Evolutionary conservation across 176 grass and related monocot species (phyloP), one percentile per base, ranked within the genome.

Genomic region (Pharus latifolius): DNA sequence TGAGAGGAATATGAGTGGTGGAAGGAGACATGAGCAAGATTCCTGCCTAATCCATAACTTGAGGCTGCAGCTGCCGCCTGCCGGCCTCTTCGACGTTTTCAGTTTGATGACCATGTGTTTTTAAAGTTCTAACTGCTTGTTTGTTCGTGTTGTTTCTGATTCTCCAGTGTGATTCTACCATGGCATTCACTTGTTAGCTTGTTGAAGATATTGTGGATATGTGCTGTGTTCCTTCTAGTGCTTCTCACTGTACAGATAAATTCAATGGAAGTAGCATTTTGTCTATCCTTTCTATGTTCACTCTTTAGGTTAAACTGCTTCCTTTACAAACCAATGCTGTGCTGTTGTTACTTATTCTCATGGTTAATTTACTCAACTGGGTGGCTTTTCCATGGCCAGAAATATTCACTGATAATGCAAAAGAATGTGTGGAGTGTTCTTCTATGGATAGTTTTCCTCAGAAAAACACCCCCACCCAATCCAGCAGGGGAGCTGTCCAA

Each of bases 1-100:
- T 79, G 56, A 24, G 78, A 70, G 1, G 65, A 80, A 77, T 41
- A 85, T 49, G 84, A 71, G 83, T 97, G 89, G 93, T 80, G 74
- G 2, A 50, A 67, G 74, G 73, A 54, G 57, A 81, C 75, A 23
- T 49, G 56, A 12, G 1, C 25, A 51, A 80, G 88, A 96, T 89
- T 92, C 89, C 70, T 44, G 69, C 83, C 86, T 90, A 66, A 97
- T 97, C 86, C 69, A 85, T 53, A 91, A 78, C 56, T 34, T 74
- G 77, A 43, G 66, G 78, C 38, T 12, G 60, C 62, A 82, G 69
- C 45, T 13, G n/a, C n/a, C n/a, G n/a, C n/a, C n/a, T n/a, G n/a
- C n/a, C n/a, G 54, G 19, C 55, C 62, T 10, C 51, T 45, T 50
- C 46, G 63, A 69, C 84, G 73, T 70, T 80, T 76, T 66, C 56